A percentile compares a stretch with the other conserved stretches of the same genome.
phyloP scores from a whole-genome alignment of 768 basidiomycete species.

The Multifurca ochricompacta region DNA sequence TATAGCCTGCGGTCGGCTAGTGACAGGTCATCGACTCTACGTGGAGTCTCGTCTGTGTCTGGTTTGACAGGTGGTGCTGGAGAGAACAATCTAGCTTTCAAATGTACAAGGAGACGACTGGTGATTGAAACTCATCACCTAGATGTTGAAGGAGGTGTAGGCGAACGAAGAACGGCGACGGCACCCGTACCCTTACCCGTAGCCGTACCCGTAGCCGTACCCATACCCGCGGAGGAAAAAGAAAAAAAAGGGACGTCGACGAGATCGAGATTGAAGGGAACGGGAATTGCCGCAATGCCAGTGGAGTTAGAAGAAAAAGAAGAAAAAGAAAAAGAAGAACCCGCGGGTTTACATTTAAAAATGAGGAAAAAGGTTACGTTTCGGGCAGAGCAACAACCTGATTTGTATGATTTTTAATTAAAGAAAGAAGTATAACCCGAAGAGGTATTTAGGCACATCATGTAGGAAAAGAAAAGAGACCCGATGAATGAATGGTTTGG shows the following conservation, averaged over 20 bases:
- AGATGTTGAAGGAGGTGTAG: constrained; percentile 77
- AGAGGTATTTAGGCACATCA: no score
- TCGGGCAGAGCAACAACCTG: constrained; percentile 54
- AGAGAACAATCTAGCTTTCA: constrained; percentile 95
- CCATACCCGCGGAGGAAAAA: constrained; percentile 33
- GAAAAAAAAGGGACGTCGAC: constrained; percentile 11
- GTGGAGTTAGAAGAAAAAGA: constrained; percentile 36
- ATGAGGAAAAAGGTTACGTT: constrained; percentile 66
- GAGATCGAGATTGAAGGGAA: neutral
- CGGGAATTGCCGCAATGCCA: constrained; percentile 33
- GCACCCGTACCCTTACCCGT: no score
- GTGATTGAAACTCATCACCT: constrained; percentile 89
- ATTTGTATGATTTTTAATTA: constrained; percentile 65
- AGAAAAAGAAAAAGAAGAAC: constrained; percentile 38
- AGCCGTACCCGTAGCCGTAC: no score
- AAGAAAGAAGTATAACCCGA: neutral
- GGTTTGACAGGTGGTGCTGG: constrained; percentile 53
- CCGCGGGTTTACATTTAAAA: no score
- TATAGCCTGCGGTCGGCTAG: constrained; percentile 71
- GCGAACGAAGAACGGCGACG: constrained; percentile 68
- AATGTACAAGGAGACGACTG: constrained; percentile 79
- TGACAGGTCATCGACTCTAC: constrained; percentile 73
- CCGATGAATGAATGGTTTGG: no score
- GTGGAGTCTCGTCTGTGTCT: constrained; percentile 61
- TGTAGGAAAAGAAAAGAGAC: no score